Conservation (phyloP, 2,329 filamentous ascomycete genomes). For the Helotiales sp. region DNA sequence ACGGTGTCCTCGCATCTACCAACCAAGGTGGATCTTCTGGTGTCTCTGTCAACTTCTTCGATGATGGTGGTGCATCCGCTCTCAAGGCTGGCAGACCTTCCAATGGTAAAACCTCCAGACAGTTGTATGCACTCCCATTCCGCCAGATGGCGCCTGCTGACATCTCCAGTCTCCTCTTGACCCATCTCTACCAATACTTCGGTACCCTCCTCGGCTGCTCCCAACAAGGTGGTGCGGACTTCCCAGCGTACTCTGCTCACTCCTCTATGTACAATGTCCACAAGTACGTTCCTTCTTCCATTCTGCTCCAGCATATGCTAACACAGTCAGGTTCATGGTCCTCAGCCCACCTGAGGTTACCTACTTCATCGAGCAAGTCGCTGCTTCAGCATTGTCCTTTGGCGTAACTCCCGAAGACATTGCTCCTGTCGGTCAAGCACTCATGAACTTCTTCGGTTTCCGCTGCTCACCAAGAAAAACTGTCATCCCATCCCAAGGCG, state of each 20-base stretch:
- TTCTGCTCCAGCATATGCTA: conserved; percentile 1
- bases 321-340: conserved; percentile 55
- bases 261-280: conserved; percentile 58
- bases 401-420: conserved; percentile 62
- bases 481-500: conserved; percentile 51
- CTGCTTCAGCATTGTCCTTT: conserved; percentile 59
- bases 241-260: conserved; percentile 54
- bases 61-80: conserved; percentile 61
- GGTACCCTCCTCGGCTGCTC: conserved; percentile 62
- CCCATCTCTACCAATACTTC: conserved; percentile 67
- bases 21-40: conserved; percentile 55
- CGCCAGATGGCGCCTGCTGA: conserved; percentile 15
- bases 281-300: conserved; percentile 44
- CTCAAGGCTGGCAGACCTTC: conserved; percentile 61
- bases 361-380: conserved; percentile 66
- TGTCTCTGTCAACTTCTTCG: conserved; percentile 62
- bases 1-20: conserved; percentile 56
- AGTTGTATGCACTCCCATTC: conserved; percentile 52
- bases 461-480: conserved; percentile 54
- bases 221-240: conserved; percentile 54
- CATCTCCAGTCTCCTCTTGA: conserved; percentile 53
- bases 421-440: conserved; percentile 52
- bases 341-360: conserved; percentile 55
- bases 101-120: conserved; percentile 54
- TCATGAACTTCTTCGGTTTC: conserved; percentile 57